Percentiles rank a stretch among this genome's conserved stretches.
Evolutionary conservation across 495 filamentous ascomycete genomes (phyloP).

Genomic region (Penicillium psychrofluorescens): DNA sequence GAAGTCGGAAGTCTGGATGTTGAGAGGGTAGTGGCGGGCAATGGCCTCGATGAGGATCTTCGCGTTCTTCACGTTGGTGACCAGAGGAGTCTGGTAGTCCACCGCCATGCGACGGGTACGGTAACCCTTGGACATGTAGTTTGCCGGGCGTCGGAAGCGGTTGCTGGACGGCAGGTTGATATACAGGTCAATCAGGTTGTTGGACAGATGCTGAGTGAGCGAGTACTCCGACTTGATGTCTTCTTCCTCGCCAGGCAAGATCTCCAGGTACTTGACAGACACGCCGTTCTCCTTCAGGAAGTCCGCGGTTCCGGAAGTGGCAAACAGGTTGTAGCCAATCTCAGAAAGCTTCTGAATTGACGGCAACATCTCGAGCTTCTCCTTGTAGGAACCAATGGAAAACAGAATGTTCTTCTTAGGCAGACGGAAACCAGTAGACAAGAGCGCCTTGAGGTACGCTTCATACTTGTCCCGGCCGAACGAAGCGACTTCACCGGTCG

Average conservation of each 20-base stretch:
- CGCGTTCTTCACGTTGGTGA: slow-evolving; percentile 98
- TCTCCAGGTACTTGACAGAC: slow-evolving; percentile 84
- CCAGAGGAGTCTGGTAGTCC: slow-evolving; percentile 93
- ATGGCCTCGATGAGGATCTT: slow-evolving; percentile 96
- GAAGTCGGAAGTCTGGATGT: slow-evolving; percentile 75
- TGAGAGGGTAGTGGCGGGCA: slow-evolving; percentile 74
- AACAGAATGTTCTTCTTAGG: slow-evolving; percentile 91
- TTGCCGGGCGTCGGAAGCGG: slow-evolving; percentile 87
- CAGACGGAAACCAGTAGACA: slow-evolving; percentile 95
- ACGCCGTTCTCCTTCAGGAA: slow-evolving; percentile 89
- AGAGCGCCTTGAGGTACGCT: slow-evolving; percentile 89
- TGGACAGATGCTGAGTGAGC: slow-evolving; percentile 86
- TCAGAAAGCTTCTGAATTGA: slow-evolving; percentile 82
- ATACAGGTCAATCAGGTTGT: slow-evolving; percentile 96
- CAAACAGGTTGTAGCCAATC: slow-evolving; percentile 89
- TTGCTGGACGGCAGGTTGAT: slow-evolving; percentile 99
- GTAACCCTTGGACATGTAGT: slow-evolving; percentile 97
- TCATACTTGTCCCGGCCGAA: slow-evolving; percentile 96
- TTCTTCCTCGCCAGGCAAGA: slow-evolving; percentile 60
- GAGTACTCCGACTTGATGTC: slow-evolving; percentile 94
- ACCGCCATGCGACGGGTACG: slow-evolving; percentile 94
- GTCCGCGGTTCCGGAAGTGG: slow-evolving; percentile 91
- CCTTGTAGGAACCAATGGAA: slow-evolving; percentile 94
- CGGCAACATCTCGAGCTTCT: slow-evolving; percentile 94
- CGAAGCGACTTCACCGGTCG: slow-evolving; percentile 94